Evolutionary conservation across 306 rosid species (phyloP), one percentile per base, ranked within the genome.

Genomic region (Pterocarpus macrocarpus): DNA sequence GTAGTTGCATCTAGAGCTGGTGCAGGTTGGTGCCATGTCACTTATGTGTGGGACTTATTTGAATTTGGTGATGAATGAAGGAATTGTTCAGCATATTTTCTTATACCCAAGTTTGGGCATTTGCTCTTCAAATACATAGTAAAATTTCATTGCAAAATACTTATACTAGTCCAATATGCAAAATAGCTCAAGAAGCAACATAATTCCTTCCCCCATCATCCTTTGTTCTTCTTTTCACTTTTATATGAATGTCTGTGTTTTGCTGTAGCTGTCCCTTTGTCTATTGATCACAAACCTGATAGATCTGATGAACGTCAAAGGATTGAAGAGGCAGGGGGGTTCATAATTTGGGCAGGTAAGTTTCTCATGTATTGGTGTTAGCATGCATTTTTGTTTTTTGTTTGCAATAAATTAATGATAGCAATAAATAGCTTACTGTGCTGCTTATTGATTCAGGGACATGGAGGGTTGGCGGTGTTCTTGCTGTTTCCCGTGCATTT

Each of bases 381-480:
- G 30, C 17, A 1, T 77, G 44, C 34, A 52, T 35, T 65, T 71
- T 84, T 45, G 32, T 47, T 50, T 35, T 5, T 71, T 28, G 64
- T 52, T 63, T 76, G 39, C 56, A 11, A 22, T 72, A 22, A 55
- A 44, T 67, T 63, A 52, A 66, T 35, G 61, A 55, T 62, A 34
- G 36, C 44, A 59, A 36, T 36, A 52, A 67, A 39, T 62, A 35
- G 69, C 64, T 80, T 78, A 64, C 41, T 68, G 52, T 67, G 22
- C 52, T 81, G 39, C 52, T 38, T 73, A 79, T 69, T 84, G 83
- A 70, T 41, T 43, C 85, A 94, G 98, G 98, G 84, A 94, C 98
- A 13, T 94, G 98, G 98, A 81, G 97, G 80, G 98, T 94, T 30
- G 97, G 98, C n/a, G 98, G 98, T 64, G 90, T 94, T 73, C 97